Evolutionary conservation across 73 alveolate genomes (phyloP).

Genomic region (Stentor coeruleus): DNA sequence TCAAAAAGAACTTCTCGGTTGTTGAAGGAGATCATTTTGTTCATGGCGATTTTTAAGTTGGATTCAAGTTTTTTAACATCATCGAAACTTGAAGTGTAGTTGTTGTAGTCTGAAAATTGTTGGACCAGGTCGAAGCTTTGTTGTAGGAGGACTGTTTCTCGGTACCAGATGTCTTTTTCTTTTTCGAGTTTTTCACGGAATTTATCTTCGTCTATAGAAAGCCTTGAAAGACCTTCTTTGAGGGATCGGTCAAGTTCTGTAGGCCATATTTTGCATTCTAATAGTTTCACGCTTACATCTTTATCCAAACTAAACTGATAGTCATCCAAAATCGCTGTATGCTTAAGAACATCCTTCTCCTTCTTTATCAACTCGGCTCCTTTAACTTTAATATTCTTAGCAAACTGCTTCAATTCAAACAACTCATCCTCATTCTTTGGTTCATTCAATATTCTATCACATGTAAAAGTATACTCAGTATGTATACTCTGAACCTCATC

Average conservation of each 20-base stretch:
- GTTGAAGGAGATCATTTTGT: slow-evolving; percentile 61
- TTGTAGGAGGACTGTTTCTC: slow-evolving; percentile 27
- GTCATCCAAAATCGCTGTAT: slow-evolving; percentile 52
- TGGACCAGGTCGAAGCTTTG: slow-evolving; percentile 54
- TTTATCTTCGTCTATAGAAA: slow-evolving; percentile 43
- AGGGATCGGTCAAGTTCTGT: slow-evolving; percentile 39
- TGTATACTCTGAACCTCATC: slow-evolving; percentile 42
- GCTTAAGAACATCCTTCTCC: slow-evolving; percentile 52
- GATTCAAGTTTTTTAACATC: slow-evolving; percentile 61
- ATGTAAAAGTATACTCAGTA: slow-evolving; percentile 39
- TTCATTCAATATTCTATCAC: slow-evolving; percentile 33
- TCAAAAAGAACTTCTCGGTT: slow-evolving; percentile 73
- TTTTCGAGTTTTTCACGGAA: slow-evolving; percentile 53
- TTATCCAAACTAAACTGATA: slow-evolving; percentile 43
- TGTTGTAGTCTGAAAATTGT: slow-evolving; percentile 37
- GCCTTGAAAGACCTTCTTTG: slow-evolving; percentile 45
- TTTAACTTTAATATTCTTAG: slow-evolving; percentile 50
- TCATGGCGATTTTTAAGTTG: slow-evolving; percentile 53
- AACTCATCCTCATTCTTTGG: slow-evolving; percentile 61
- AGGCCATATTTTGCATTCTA: slow-evolving; percentile 55
- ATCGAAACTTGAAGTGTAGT: slow-evolving; percentile 30
- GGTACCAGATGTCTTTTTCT: slow-evolving; percentile 49
- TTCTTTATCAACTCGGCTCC: slow-evolving; percentile 38
- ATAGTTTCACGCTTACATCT: slow-evolving; percentile 40
- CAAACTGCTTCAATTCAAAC: slow-evolving; percentile 52